Evolutionary conservation across 495 filamentous ascomycete genomes (phyloP), one percentile per base, ranked within the genome.

Genomic region (Aspergillus sclerotioniger): DNA sequence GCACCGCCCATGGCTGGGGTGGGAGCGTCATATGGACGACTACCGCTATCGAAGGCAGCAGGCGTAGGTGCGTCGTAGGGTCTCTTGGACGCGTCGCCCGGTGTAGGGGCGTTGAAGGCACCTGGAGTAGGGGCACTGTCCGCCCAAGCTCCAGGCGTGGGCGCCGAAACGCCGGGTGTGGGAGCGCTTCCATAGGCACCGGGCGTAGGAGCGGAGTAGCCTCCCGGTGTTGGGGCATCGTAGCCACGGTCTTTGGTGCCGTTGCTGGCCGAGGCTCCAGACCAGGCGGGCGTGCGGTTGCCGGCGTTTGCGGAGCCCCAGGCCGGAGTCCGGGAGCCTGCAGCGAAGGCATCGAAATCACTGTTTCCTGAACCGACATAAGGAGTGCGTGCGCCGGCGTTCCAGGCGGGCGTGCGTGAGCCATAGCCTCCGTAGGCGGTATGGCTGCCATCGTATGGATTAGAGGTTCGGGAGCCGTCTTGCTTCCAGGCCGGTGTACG

Each of bases 221-320:
- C 87, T 8, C 89, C 89, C 0, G 90, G 90, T 0, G 91, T 94
- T 6, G 90, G 90, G 6, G 89, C 88, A 51, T 91, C 88, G 61
- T 86, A 87, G 70, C 84, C 67, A 19, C 64, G 71, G 76, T 79
- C 83, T 51, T 80, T 82, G 15, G 78, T 71, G 46, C 62, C 60
- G 51, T 58, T 63, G 43, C 60, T 62, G 15, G 60, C 54, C 8
- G 66, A 62, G 21, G 58, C 57, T 28, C 25, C 25, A 25, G 64
- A 67, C 75, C 81, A 82, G 44, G 81, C 83, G 13, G 80, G 82
- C 20, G 77, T 82, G 56, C 82, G 79, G 62, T 66, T 79, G 55
- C 71, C 79, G 50, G 78, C 75, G 39, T 79, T 81, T 10, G 73
- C 78, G 49, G 72, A 74, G 12, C 81, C 82, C 69, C 89, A 90